Conservation (phyloP, 192 early-diverging fungal genomes). For the Linnemannia zychae region DNA sequence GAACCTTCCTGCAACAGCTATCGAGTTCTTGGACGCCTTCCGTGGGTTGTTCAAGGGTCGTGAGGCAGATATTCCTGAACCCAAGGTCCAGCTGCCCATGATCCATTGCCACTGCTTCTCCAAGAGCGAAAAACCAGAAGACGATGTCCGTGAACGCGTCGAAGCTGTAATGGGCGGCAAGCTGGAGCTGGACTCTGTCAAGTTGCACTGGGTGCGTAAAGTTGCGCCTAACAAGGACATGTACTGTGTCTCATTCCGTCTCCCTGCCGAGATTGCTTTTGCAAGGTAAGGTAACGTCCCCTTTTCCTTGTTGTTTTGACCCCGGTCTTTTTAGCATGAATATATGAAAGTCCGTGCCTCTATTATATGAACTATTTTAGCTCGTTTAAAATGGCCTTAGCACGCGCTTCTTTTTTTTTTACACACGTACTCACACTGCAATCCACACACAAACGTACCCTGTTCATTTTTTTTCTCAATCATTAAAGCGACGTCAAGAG, state of each 20-base stretch:
- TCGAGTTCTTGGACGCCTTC: constrained; percentile 98
- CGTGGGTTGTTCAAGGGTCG: constrained; percentile 77
- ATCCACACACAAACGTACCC: neutral
- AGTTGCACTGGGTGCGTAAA: constrained; percentile 88
- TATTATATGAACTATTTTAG: neutral
- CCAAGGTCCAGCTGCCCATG: constrained; percentile 74
- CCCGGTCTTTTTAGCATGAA: neutral
- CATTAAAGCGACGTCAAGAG: constrained; percentile 38
- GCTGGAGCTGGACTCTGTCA: constrained; percentile 43
- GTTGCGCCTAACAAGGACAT: constrained; percentile 99
- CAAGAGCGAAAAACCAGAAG: constrained; percentile 75
- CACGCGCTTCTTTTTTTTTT: neutral
- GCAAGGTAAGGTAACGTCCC: constrained; percentile 50
- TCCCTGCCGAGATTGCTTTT: constrained; percentile 87
- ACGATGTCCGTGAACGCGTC: constrained; percentile 72
- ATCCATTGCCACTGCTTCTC: constrained; percentile 98
- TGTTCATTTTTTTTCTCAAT: neutral
- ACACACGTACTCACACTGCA: neutral
- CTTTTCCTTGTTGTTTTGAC: neutral
- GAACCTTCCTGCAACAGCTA: constrained; percentile 97
- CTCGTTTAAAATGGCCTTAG: neutral
- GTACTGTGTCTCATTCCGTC: constrained; percentile 91
- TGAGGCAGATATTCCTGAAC: constrained; percentile 58
- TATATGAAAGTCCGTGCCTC: neutral
- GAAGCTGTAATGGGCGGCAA: constrained; percentile 39